Conservation (phyloP, 2,329 filamentous ascomycete species). For the Xylogone sp. region DNA sequence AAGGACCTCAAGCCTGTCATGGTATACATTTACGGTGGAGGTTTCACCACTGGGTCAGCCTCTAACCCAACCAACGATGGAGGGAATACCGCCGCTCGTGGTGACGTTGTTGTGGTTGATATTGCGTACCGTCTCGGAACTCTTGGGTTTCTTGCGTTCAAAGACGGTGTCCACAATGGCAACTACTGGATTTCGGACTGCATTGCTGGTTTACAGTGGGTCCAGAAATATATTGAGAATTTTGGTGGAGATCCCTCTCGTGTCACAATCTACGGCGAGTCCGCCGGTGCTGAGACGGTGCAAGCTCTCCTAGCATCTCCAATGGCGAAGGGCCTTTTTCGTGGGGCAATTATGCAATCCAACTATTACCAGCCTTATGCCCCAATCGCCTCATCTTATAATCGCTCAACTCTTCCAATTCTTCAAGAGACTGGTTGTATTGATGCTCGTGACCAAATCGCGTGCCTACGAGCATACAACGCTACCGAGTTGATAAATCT, state of each 20-base stretch:
- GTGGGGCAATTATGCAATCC: constrained; percentile 16
- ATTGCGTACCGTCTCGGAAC: constrained; percentile 42
- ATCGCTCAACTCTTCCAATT: constrained; percentile 1
- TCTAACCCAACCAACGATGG: constrained; percentile 18
- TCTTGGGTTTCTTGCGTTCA: constrained; percentile 43
- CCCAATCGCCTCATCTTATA: constrained; percentile 1
- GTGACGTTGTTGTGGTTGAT: constrained; percentile 17
- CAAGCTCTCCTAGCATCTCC: constrained; percentile 18
- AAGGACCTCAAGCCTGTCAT: constrained; percentile 27
- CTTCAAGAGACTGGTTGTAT: constrained; percentile 7
- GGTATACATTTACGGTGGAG: constrained; percentile 22
- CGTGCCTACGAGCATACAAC: constrained; percentile 7
- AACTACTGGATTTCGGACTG: constrained; percentile 42
- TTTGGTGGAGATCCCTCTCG: constrained; percentile 32
- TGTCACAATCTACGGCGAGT: constrained; percentile 39
- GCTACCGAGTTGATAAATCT: constrained; percentile 4
- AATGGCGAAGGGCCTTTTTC: constrained; percentile 17
- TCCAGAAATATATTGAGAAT: constrained; percentile 27
- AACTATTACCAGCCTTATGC: constrained; percentile 8
- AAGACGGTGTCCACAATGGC: constrained; percentile 37
- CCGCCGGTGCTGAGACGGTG: constrained; percentile 36
- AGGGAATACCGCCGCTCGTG: constrained; percentile 16
- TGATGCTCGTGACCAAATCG: constrained; percentile 5
- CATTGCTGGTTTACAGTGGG: constrained; percentile 29
- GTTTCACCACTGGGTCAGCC: constrained; percentile 27